These are phyloP conservation scores for Ophidiomyces ophidiicola DNA, from an alignment of 2,329 filamentous ascomycete genomes.

Conservation along the genomic window DNA sequence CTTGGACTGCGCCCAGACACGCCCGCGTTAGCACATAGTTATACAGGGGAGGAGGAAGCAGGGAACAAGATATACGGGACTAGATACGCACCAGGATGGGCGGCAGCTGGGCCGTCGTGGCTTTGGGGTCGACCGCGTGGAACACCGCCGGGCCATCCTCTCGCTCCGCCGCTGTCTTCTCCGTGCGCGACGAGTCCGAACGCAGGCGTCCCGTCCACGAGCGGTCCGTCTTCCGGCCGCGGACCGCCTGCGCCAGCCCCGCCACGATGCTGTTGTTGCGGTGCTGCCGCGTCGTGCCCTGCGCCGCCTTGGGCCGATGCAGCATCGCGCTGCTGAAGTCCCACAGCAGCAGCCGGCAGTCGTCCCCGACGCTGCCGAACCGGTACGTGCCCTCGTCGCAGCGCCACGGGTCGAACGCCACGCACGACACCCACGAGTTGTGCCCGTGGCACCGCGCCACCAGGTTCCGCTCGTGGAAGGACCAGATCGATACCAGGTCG, in stretches of 20 bases:
- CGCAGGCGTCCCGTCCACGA: constrained; percentile 46
- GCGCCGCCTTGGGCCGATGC: constrained; percentile 65
- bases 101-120: constrained; percentile 71
- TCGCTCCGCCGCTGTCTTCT: constrained; percentile 31
- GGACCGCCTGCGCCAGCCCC: constrained; percentile 28
- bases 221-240: constrained; percentile 52
- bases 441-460: constrained; percentile 91
- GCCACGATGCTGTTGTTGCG: constrained; percentile 28
- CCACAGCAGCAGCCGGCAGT: constrained; percentile 82
- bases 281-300: constrained; percentile 27
- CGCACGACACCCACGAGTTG: constrained; percentile 85
- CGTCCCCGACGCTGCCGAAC: constrained; percentile 91
- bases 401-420: constrained; percentile 93
- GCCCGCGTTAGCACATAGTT: too few species aligned
- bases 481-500: constrained; percentile 94
- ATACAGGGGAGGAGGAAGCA: too few species aligned
- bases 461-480: constrained; percentile 65
- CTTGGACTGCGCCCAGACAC: constrained; percentile 73
- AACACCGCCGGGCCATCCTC: constrained; percentile 52
- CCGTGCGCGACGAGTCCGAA: constrained; percentile 57
- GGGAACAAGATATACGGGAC: not conserved
- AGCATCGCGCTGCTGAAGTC: constrained; percentile 97
- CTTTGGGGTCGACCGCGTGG: constrained; percentile 74
- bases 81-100: constrained; percentile 60
- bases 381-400: constrained; percentile 93